Conservation (phyloP, 2,329 filamentous ascomycete genomes). For the Hawksworthiomyces lignivorus region DNA sequence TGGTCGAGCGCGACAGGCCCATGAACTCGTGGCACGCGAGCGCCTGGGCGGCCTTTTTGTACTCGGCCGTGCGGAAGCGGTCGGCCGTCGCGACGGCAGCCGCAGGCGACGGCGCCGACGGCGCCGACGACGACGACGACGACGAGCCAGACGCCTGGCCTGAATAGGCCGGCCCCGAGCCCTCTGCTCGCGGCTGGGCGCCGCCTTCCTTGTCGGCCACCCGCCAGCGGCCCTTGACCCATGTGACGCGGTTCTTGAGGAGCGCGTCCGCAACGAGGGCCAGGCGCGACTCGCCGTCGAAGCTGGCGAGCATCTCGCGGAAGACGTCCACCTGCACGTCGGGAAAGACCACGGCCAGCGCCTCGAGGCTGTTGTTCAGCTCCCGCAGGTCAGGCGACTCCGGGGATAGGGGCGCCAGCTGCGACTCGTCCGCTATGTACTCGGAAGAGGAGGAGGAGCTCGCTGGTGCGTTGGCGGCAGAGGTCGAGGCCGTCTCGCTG, state of each 20-base stretch:
- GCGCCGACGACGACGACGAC: not conserved
- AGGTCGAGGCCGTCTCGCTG: not conserved
- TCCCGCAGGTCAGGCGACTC: slow-evolving; percentile 57
- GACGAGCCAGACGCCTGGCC: too few relatives aligned
- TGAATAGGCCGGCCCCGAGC: too few relatives aligned
- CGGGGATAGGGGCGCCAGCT: slow-evolving; percentile 39
- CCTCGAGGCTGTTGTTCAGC: slow-evolving; percentile 62
- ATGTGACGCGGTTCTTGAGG: slow-evolving; percentile 62
- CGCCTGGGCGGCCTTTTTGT: slow-evolving; percentile 61
- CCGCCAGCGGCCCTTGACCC: slow-evolving; percentile 62
- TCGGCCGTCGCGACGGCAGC: slow-evolving; percentile 48
- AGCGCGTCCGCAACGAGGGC: slow-evolving; percentile 71
- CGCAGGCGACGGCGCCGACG: not conserved
- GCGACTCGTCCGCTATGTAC: slow-evolving; percentile 49
- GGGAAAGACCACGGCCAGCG: slow-evolving; percentile 66
- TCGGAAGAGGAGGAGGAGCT: slow-evolving; percentile 22
- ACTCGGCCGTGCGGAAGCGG: slow-evolving; percentile 57
- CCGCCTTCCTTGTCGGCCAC: slow-evolving; percentile 27
- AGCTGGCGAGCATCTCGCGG: slow-evolving; percentile 68
- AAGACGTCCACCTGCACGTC: slow-evolving; percentile 78
- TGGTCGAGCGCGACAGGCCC: slow-evolving; percentile 62
- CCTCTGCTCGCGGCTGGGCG: slow-evolving; percentile 22
- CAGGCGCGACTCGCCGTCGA: slow-evolving; percentile 68
- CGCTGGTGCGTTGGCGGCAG: slow-evolving; percentile 2
- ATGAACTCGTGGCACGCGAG: slow-evolving; percentile 69